A percentile compares a stretch with the other conserved stretches of the same genome.
phyloP scores from a whole-genome alignment of 2,329 filamentous ascomycete species.

The Lasiodiplodia sp. region DNA sequence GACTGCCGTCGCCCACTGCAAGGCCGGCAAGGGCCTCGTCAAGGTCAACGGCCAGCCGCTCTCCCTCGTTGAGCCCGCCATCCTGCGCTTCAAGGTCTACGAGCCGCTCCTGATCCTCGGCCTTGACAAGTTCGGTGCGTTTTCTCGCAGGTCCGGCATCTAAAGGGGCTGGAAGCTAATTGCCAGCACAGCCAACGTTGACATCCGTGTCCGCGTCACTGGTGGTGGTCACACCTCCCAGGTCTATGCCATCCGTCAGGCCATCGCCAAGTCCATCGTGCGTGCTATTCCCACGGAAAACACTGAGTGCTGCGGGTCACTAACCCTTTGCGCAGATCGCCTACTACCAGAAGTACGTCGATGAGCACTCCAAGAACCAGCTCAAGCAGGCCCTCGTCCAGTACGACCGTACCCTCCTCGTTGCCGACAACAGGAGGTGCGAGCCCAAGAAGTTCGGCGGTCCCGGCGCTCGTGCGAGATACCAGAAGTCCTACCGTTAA shows the following conservation, averaged over 20 bases:
- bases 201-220: conserved; percentile 95
- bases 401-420: conserved; percentile 96
- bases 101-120: conserved; percentile 97
- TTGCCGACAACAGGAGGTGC: conserved; percentile 98
- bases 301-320: not conserved
- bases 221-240: conserved; percentile 98
- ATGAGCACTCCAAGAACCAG: conserved; percentile 99
- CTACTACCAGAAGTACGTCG: conserved; percentile 99
- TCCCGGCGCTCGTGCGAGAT: conserved; percentile 92
- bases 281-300: conserved; percentile 35
- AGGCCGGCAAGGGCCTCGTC: conserved; percentile 88
- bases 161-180: conserved; percentile 33
- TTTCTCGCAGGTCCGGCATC: not conserved
- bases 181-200: conserved; percentile 70
- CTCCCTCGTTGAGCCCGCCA: conserved; percentile 90
- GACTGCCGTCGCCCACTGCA: conserved; percentile 90
- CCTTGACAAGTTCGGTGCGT: conserved; percentile 87
- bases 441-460: conserved; percentile 99
- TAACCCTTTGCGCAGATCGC: conserved; percentile 61
- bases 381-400: conserved; percentile 96
- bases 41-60: conserved; percentile 99
- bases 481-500: conserved; percentile 99
- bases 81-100: conserved; percentile 99
- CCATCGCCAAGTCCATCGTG: conserved; percentile 93
- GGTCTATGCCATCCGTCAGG: conserved; percentile 98